A percentile compares a stretch with the other conserved stretches of the same genome.
These are phyloP conservation scores for Omphalea diandra DNA, from an alignment of 441 rosid species.

Conservation along the genomic window DNA sequence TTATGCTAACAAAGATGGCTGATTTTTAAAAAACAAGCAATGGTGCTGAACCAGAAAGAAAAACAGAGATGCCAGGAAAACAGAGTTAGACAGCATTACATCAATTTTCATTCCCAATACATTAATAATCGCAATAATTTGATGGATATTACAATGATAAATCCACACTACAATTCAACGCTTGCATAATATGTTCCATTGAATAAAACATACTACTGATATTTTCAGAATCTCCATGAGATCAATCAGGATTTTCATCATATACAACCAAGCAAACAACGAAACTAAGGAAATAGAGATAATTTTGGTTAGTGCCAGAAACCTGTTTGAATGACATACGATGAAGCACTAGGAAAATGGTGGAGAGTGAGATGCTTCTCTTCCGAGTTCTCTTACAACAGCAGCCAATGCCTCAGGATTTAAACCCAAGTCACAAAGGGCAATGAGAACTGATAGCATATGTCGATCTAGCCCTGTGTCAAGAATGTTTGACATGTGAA, in stretches of 20 bases:
- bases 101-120: background rate
- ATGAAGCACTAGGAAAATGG: background rate
- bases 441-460: constrained; percentile 63
- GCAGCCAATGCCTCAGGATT: constrained; percentile 78
- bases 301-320: no score
- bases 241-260: no score
- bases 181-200: no score
- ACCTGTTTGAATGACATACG: no score
- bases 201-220: no score
- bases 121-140: background rate
- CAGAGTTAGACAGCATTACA: no score
- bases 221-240: no score
- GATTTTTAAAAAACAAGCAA: background rate
- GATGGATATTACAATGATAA: background rate
- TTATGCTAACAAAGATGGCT: background rate
- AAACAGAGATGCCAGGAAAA: background rate
- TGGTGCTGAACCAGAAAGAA: background rate
- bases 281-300: no score
- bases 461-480: constrained; percentile 70
- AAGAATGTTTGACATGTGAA: constrained; percentile 67
- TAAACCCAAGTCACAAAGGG: constrained; percentile 65
- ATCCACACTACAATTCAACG: background rate
- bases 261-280: no score
- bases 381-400: constrained; percentile 56
- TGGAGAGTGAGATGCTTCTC: constrained; percentile 22